phyloP scores from a whole-genome alignment of 148 eudicot species.

The Chenopodium suecicum region DNA sequence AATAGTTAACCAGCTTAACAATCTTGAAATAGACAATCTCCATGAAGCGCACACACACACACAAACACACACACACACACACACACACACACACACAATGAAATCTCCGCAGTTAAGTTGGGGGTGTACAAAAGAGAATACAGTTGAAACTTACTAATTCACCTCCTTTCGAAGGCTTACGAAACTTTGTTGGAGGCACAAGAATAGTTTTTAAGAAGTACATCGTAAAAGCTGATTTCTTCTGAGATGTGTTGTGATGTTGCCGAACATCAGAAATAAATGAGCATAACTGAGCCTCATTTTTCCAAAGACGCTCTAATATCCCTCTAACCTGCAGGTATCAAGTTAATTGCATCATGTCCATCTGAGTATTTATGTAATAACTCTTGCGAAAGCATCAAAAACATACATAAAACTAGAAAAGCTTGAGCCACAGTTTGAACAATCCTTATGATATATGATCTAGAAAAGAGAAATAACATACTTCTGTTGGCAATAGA shows the following conservation, averaged over 20 bases:
- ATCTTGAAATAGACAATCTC: not conserved
- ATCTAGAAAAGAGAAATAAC: conserved; percentile 7
- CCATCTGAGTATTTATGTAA: not conserved
- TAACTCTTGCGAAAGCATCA: too few relatives aligned
- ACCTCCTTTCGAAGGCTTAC: conserved; percentile 72
- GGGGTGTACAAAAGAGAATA: too few relatives aligned
- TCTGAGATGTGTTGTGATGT: conserved; percentile 31
- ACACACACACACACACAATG: too few relatives aligned
- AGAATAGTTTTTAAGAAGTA: conserved; percentile 74
- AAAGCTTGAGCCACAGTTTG: not conserved
- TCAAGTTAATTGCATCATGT: not conserved
- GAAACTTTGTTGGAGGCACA: conserved; percentile 87
- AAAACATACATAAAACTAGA: too few relatives aligned
- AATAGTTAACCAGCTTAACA: not conserved
- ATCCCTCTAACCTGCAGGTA: conserved; percentile 56
- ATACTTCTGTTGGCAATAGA: conserved; percentile 67
- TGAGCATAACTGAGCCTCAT: conserved; percentile 67
- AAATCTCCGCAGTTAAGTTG: not conserved
- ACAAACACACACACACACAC: too few relatives aligned
- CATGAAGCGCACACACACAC: not conserved
- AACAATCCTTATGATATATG: not conserved
- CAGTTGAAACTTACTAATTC: conserved; percentile 56
- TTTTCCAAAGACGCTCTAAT: conserved; percentile 58
- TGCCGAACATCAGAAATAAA: conserved; percentile 66
- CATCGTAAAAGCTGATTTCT: conserved; percentile 53